Percentiles rank a stretch among this genome's conserved stretches.
Conservation (phyloP, 2,329 filamentous ascomycete genomes). For the Penicillium frequentans region DNA sequence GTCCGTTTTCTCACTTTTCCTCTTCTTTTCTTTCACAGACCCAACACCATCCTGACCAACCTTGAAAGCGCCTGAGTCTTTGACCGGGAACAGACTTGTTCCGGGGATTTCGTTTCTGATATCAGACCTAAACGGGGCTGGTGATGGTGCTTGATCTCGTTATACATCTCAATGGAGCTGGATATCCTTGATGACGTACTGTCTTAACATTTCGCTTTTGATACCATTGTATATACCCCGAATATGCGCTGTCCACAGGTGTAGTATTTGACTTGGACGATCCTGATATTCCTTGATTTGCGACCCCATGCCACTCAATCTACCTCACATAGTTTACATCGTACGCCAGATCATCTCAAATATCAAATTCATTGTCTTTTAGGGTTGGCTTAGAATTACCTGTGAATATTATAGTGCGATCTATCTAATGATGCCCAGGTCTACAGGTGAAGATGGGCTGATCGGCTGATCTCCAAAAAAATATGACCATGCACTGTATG, state of each 20-base stretch:
- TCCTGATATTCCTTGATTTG: not conserved
- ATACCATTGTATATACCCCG: not conserved
- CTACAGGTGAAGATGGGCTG: not conserved
- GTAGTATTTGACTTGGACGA: not conserved
- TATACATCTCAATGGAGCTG: slow-evolving; percentile 16
- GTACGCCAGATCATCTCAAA: too few relatives aligned
- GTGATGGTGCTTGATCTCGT: slow-evolving; percentile 6
- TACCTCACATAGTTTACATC: not conserved
- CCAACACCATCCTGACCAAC: not conserved
- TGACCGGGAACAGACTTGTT: not conserved
- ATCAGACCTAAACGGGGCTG: not conserved
- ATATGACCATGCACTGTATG: not conserved
- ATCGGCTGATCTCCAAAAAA: not conserved
- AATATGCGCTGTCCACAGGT: not conserved
- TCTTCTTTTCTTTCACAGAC: not conserved
- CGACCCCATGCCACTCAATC: not conserved
- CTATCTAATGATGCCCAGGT: too few relatives aligned
- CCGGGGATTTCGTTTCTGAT: not conserved
- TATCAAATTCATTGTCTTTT: too few relatives aligned
- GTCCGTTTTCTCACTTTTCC: not conserved
- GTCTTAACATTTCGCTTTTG: not conserved
- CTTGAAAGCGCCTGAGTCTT: not conserved
- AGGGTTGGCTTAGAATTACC: too few relatives aligned
- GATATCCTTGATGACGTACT: slow-evolving; percentile 12
- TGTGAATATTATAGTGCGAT: too few relatives aligned